Conservation (phyloP, 305 asterid species). For the Solanum hybrid region DNA sequence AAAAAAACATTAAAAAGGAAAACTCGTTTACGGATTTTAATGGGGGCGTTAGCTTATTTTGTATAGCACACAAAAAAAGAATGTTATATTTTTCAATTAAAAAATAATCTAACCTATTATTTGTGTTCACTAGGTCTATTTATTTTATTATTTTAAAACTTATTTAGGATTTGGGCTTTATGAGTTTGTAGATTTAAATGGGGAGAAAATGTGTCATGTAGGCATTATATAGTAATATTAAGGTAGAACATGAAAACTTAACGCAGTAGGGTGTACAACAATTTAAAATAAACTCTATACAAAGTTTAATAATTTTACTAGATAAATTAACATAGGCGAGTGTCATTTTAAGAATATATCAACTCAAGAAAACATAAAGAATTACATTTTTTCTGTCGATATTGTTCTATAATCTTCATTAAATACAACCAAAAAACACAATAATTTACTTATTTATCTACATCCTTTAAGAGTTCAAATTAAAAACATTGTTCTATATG, state of each 20-base stretch:
- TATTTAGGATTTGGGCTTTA: not conserved
- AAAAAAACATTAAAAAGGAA: not conserved
- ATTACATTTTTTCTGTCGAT: no score
- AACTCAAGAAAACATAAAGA: not conserved
- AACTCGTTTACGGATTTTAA: not conserved
- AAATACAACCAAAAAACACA: not conserved
- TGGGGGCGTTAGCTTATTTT: not conserved
- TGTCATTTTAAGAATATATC: not conserved
- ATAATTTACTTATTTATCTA: not conserved
- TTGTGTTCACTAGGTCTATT: not conserved
- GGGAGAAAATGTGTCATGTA: not conserved
- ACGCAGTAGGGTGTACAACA: not conserved
- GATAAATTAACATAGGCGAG: not conserved
- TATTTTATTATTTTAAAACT: no score
- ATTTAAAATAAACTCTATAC: not conserved
- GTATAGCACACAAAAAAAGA: not conserved
- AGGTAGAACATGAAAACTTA: not conserved
- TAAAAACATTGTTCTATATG: not conserved
- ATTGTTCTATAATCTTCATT: not conserved
- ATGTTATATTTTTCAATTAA: not conserved
- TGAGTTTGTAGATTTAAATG: not conserved
- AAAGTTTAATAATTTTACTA: not conserved
- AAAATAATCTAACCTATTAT: not conserved
- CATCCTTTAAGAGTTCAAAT: not conserved
- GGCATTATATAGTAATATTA: not conserved